These are phyloP conservation scores for Helminthosporium solani DNA, from an alignment of 2,329 filamentous ascomycete species.

Conservation along the genomic window DNA sequence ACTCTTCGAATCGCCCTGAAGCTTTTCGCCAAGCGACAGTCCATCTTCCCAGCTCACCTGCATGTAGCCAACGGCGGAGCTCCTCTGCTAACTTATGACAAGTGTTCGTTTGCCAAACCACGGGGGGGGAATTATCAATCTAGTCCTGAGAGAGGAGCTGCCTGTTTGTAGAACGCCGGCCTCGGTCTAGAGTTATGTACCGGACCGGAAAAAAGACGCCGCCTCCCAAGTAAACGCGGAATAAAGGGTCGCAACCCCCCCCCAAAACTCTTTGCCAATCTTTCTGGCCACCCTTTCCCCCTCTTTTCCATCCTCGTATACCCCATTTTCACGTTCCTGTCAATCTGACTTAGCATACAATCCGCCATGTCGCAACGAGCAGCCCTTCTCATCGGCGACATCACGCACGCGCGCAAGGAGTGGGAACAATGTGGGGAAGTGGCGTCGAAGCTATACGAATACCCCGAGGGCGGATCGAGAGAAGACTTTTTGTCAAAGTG, in stretches of 20 bases:
- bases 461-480: conserved; percentile 51
- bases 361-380: conserved; percentile 34
- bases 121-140: background rate
- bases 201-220: background rate
- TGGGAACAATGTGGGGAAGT: conserved; percentile 42
- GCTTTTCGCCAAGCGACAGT: no score
- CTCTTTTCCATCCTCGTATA: background rate
- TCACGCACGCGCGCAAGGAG: conserved; percentile 49
- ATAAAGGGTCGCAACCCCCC: conserved; percentile 21
- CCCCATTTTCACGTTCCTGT: conserved; percentile 3
- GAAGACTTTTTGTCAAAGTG: conserved; percentile 58
- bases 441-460: conserved; percentile 50
- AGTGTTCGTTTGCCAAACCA: no score
- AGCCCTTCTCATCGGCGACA: conserved; percentile 49
- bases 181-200: conserved; percentile 1
- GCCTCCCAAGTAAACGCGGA: conserved; percentile 9
- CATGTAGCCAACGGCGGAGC: no score
- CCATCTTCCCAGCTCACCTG: no score
- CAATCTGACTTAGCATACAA: background rate
- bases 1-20: no score
- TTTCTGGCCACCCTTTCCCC: background rate
- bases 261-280: conserved; percentile 15
- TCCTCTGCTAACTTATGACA: no score
- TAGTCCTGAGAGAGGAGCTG: background rate
- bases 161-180: background rate